Evolutionary conservation across 2,329 filamentous ascomycete species (phyloP).

Genomic region (Intubia oerlemansii): DNA sequence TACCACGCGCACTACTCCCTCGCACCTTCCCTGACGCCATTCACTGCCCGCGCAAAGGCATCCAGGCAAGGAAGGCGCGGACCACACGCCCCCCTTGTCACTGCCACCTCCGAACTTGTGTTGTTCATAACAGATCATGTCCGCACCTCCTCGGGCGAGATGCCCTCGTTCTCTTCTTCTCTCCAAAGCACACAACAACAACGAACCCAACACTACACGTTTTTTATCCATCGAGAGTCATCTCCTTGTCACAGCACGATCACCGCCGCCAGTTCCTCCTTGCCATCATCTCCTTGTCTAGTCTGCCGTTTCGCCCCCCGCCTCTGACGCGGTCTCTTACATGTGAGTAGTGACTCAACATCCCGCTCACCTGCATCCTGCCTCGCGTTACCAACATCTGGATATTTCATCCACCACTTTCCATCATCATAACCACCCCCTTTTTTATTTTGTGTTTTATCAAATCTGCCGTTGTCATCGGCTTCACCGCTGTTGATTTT

Average conservation of each 20-base stretch:
- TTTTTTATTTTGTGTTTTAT: no score
- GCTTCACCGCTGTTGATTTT: no score
- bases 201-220: conserved; percentile 19
- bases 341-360: no score
- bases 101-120: background rate
- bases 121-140: conserved; percentile 11
- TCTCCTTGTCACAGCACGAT: conserved; percentile 38
- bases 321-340: no score
- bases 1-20: no score
- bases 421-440: no score
- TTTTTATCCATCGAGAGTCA: conserved; percentile 28
- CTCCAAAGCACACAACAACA: conserved; percentile 26
- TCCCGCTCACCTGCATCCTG: no score
- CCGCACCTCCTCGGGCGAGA: conserved; percentile 12
- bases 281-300: conserved; percentile 10
- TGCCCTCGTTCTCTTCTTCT: conserved; percentile 8
- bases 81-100: conserved; percentile 1
- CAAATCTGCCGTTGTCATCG: no score
- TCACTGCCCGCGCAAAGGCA: no score
- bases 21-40: no score
- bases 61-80: conserved; percentile 1
- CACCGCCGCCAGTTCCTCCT: conserved; percentile 28
- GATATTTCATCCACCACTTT: no score
- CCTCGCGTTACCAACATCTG: no score
- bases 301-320: background rate